Percentiles rank a stretch among this genome's conserved stretches.
Conservation (phyloP, 2,329 filamentous ascomycete genomes). For the Aspergillus sp. region DNA sequence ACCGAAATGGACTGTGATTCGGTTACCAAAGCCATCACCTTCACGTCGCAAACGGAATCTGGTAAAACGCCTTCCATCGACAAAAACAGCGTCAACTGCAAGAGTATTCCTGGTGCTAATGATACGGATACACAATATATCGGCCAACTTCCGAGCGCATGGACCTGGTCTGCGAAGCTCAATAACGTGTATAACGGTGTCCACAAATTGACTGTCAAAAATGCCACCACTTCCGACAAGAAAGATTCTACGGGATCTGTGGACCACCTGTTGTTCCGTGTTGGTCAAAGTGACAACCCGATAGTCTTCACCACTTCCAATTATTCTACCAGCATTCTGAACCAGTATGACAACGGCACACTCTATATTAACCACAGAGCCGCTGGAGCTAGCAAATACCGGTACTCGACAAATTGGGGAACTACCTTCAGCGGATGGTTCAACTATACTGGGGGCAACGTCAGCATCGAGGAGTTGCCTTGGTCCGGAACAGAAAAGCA, state of each 20-base stretch:
- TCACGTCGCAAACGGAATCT: conserved; percentile 56
- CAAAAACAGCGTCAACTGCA: conserved; percentile 49
- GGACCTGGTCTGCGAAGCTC: conserved; percentile 56
- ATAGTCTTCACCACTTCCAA: conserved; percentile 62
- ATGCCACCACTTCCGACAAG: conserved; percentile 50
- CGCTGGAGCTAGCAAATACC: conserved; percentile 62
- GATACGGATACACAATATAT: conserved; percentile 38
- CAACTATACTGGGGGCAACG: conserved; percentile 56
- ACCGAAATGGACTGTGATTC: conserved; percentile 62
- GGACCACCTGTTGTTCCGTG: conserved; percentile 64
- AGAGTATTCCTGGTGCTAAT: conserved; percentile 38
- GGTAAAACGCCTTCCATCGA: conserved; percentile 50
- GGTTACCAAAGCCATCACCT: conserved; percentile 52
- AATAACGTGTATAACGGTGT: conserved; percentile 62
- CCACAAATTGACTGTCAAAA: conserved; percentile 59
- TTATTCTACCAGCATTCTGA: conserved; percentile 58
- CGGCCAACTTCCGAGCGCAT: conserved; percentile 57
- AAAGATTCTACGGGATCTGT: conserved; percentile 51
- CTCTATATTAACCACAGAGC: conserved; percentile 61
- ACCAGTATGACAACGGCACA: conserved; percentile 44
- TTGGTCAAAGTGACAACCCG: conserved; percentile 60
- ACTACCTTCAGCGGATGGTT: conserved; percentile 61
- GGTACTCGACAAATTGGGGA: conserved; percentile 64
- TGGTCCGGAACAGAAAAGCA: conserved; percentile 64
- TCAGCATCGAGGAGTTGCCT: conserved; percentile 48